These are phyloP conservation scores for Tylopilus subfusipes DNA, from an alignment of 768 basidiomycete species.

Conservation along the genomic window DNA sequence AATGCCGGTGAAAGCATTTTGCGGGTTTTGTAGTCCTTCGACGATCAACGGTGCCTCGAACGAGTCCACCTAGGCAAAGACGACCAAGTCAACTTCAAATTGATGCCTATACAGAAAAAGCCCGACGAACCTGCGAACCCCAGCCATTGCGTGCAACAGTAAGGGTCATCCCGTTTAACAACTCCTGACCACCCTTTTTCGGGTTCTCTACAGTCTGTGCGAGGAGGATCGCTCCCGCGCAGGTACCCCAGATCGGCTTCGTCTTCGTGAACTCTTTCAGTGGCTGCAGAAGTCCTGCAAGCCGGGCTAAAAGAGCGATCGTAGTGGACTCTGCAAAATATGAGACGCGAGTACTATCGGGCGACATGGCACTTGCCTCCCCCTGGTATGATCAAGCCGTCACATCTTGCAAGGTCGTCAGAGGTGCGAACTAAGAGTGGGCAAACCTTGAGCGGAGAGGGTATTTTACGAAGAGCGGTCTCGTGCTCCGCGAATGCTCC, in stretches of 20 bases:
- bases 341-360: not conserved
- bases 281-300: slow-evolving; percentile 77
- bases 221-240: slow-evolving; percentile 91
- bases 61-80: slow-evolving; percentile 65
- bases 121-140: slow-evolving; percentile 74
- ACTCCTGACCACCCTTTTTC: slow-evolving; percentile 85
- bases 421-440: slow-evolving; percentile 65
- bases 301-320: slow-evolving; percentile 72
- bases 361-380: slow-evolving; percentile 52
- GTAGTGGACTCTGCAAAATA: slow-evolving; percentile 76
- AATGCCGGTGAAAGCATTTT: slow-evolving; percentile 68
- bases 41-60: slow-evolving; percentile 80
- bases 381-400: slow-evolving; percentile 90
- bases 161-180: slow-evolving; percentile 76
- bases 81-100: not conserved
- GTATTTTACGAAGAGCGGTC: slow-evolving; percentile 57
- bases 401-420: slow-evolving; percentile 71
- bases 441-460: slow-evolving; percentile 42
- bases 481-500: slow-evolving; percentile 92
- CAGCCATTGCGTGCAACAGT: slow-evolving; percentile 86
- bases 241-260: slow-evolving; percentile 92
- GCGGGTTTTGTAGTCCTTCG: slow-evolving; percentile 54
- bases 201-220: slow-evolving; percentile 68
- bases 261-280: slow-evolving; percentile 64
- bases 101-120: not conserved